Percentiles rank a stretch among this genome's conserved stretches.
phyloP scores from a whole-genome alignment of 1,284 basidiomycete genomes.

The Ceratobasidium sp. region DNA sequence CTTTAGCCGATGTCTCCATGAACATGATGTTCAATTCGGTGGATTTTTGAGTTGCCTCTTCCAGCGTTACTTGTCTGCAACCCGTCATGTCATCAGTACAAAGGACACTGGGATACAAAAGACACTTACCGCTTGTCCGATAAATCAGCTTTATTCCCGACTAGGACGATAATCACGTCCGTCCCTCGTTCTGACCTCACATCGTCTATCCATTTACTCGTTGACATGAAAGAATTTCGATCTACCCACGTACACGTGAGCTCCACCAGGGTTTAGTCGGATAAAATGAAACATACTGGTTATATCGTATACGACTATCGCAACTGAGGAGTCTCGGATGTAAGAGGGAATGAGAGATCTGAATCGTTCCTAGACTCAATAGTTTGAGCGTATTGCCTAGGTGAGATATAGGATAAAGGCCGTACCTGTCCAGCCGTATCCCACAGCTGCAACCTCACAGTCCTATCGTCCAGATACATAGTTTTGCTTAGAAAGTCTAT shows the following conservation, averaged over 20 bases:
- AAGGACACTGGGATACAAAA: constrained; percentile 48
- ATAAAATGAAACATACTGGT: constrained; percentile 77
- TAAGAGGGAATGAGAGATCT: constrained; percentile 98
- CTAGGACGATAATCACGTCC: constrained; percentile 98
- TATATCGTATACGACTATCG: constrained; percentile 68
- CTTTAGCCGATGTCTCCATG: constrained; percentile 99
- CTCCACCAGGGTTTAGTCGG: background rate
- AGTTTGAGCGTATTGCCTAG: constrained; percentile 14
- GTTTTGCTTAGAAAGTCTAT: constrained; percentile 99
- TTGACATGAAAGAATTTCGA: constrained; percentile 96
- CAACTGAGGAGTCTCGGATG: constrained; percentile 60
- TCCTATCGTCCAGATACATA: constrained; percentile 99
- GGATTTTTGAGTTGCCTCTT: constrained; percentile 95
- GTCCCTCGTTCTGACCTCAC: constrained; percentile 97
- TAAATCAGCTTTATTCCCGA: constrained; percentile 99
- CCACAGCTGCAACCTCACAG: constrained; percentile 97
- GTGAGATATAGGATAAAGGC: constrained; percentile 35
- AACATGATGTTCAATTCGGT: constrained; percentile 96
- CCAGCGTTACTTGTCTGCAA: constrained; percentile 94
- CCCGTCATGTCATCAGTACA: constrained; percentile 35
- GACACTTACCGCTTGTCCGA: constrained; percentile 86
- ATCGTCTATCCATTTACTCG: constrained; percentile 99
- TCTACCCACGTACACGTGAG: constrained; percentile 64
- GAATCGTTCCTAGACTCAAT: constrained; percentile 84
- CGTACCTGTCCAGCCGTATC: constrained; percentile 96